These are phyloP conservation scores for Cercospora sojina DNA, from an alignment of 2,329 filamentous ascomycete genomes.

Conservation along the genomic window DNA sequence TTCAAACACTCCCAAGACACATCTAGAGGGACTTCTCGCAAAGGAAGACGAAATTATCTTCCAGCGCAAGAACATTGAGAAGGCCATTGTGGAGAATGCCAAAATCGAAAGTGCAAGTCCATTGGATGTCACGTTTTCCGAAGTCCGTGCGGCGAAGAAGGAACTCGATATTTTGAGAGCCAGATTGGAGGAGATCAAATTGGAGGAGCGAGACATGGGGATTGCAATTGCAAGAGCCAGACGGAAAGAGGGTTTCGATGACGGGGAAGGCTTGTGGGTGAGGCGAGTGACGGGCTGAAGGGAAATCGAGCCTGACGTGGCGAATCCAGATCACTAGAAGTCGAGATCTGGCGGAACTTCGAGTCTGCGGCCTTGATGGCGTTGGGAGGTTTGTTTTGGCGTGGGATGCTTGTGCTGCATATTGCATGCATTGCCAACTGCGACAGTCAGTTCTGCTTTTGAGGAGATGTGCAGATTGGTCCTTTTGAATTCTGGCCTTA, in stretches of 20 bases:
- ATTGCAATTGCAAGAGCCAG: constrained; percentile 75
- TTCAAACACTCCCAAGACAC: constrained; percentile 35
- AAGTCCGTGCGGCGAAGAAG: constrained; percentile 55
- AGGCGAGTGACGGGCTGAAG: constrained; percentile 65
- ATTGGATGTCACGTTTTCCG: constrained; percentile 62
- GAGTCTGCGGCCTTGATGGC: not conserved
- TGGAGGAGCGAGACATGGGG: constrained; percentile 76
- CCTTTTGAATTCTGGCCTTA: not conserved
- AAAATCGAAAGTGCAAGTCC: constrained; percentile 69
- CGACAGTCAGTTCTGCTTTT: not conserved
- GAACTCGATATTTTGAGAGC: constrained; percentile 65
- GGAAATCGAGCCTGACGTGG: too few species aligned
- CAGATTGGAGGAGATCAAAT: constrained; percentile 70
- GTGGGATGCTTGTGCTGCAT: not conserved
- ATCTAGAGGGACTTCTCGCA: constrained; percentile 65
- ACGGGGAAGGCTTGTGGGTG: constrained; percentile 74
- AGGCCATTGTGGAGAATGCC: constrained; percentile 72
- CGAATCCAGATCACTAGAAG: not conserved
- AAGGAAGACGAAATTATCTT: constrained; percentile 64
- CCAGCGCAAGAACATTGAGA: constrained; percentile 68
- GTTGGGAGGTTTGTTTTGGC: not conserved
- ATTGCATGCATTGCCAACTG: not conserved
- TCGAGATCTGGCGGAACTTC: not conserved
- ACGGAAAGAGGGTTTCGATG: constrained; percentile 58
- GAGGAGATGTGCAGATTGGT: not conserved